phyloP scores from a whole-genome alignment of 2,329 filamentous ascomycete species.

The Aureobasidium sp. region DNA sequence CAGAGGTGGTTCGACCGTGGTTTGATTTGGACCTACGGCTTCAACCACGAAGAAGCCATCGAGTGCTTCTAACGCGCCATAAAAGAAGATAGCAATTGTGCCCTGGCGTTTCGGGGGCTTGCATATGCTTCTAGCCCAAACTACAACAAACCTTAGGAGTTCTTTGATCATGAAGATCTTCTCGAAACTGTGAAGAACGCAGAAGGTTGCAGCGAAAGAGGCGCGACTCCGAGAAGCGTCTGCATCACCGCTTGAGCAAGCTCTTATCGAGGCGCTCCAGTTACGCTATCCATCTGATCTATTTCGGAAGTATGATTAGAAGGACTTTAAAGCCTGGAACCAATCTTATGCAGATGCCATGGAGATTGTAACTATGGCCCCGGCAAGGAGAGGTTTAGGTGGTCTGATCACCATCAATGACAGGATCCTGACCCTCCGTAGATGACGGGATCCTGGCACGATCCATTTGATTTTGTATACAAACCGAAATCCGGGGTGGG shows the following conservation, averaged over 20 bases:
- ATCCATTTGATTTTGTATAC: background rate
- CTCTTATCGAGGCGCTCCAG: conserved; percentile 69
- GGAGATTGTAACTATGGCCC: no score
- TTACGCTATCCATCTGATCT: conserved; percentile 61
- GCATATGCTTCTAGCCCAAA: conserved; percentile 80
- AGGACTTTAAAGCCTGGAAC: conserved; percentile 55
- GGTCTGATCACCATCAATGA: no score
- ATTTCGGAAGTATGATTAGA: background rate
- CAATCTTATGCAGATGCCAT: conserved; percentile 68
- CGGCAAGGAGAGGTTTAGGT: no score
- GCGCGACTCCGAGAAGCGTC: conserved; percentile 45
- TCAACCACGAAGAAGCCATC: conserved; percentile 79
- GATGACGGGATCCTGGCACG: background rate
- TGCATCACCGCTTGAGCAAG: conserved; percentile 61
- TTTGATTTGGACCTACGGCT: conserved; percentile 77
- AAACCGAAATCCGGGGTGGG: no score
- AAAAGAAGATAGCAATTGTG: conserved; percentile 57
- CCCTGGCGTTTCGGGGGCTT: conserved; percentile 75
- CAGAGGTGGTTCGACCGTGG: conserved; percentile 78
- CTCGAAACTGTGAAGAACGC: conserved; percentile 55
- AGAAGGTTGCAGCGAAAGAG: conserved; percentile 48
- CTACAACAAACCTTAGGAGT: conserved; percentile 82
- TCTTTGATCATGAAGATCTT: conserved; percentile 71
- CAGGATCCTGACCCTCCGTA: no score
- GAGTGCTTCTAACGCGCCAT: conserved; percentile 71